Evolutionary conservation across 352 stramenopile genomes (phyloP).

Genomic region (Elongisporangium senticosum): DNA sequence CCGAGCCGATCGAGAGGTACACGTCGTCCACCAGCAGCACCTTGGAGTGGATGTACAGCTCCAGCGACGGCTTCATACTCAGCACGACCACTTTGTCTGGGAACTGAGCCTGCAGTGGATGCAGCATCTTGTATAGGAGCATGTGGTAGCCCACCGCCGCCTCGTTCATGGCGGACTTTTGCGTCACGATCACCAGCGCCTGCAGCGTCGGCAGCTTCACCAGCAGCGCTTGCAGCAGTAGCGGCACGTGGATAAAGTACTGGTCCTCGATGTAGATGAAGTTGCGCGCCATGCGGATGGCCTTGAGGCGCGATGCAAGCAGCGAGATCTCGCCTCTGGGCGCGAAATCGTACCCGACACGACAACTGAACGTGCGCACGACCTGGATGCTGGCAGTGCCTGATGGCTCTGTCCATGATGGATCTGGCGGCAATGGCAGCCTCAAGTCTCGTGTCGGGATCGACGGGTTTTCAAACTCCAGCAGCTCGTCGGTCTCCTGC

Average conservation of each 20-base stretch:
- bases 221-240: slow-evolving; percentile 37
- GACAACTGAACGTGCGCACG: slow-evolving; percentile 53
- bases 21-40: slow-evolving; percentile 60
- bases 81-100: slow-evolving; percentile 50
- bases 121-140: slow-evolving; percentile 51
- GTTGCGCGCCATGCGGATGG: slow-evolving; percentile 46
- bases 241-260: slow-evolving; percentile 49
- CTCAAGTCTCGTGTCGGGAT: slow-evolving; percentile 5
- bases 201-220: slow-evolving; percentile 37
- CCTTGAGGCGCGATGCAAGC: slow-evolving; percentile 43
- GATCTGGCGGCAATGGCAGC: not conserved
- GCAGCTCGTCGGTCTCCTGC: slow-evolving; percentile 20
- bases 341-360: slow-evolving; percentile 48
- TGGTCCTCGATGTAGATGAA: slow-evolving; percentile 70
- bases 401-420: not conserved
- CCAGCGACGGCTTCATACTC: slow-evolving; percentile 23
- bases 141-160: slow-evolving; percentile 33
- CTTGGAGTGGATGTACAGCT: slow-evolving; percentile 55
- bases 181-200: slow-evolving; percentile 39
- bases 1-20: slow-evolving; percentile 46
- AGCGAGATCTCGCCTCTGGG: slow-evolving; percentile 44
- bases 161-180: slow-evolving; percentile 20
- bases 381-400: slow-evolving; percentile 40
- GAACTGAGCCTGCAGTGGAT: slow-evolving; percentile 30
- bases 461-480: slow-evolving; percentile 46